Base-by-base conservation (phyloP, 805 yeast genomes). In the Barnettozyma sp. region DNA sequence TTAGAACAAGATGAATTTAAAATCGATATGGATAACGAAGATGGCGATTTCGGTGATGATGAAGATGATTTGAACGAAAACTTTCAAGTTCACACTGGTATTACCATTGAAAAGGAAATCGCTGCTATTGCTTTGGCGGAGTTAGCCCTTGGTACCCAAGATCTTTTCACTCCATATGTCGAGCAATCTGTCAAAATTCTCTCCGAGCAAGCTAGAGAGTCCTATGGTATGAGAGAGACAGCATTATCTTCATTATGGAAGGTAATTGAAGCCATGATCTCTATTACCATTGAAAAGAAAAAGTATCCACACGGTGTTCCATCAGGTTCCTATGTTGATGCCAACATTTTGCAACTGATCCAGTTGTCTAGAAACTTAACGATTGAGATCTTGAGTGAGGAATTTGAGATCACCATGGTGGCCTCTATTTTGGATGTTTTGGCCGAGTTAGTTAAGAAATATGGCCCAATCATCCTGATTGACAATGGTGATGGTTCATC, bases 21-120 rank as follows among this genome's bases (percentile, higher is more conserved):
- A 47, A 68, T 82, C 51, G 70, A 76, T 55, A 61, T 65, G 36
- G 81, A 73, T 41, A 71, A 64, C 26, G 74, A 64, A 33, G 80
- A 68, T 1, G 49, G 44, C 14, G 48, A 34, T 17, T 44, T 32
- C 22, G 77, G 65, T 18, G 63, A 60, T 12, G 55, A 62, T 13
- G 76, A 68, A 33, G 82, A 76, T 39, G 84, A 77, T 34, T 57
- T 76, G 39, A 78, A 72, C 42, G 81, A 81, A 52, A 81, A 82
- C 43, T 68, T 85, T 61, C 81, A 84, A 49, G 87, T 92, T 45
- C 88, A 87, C 71, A 82, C 95, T 34, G 97, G 95, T 68, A 76
- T 92, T 51, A 85, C 97, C 46, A 81, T 84, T 50, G 98, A 90
- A 65, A 90, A 90, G 64, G 96, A 88, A 65, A 84, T 86, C 47